phyloP scores from a whole-genome alignment of 345 rosid genomes.

The Raphanus raphanistrum region DNA sequence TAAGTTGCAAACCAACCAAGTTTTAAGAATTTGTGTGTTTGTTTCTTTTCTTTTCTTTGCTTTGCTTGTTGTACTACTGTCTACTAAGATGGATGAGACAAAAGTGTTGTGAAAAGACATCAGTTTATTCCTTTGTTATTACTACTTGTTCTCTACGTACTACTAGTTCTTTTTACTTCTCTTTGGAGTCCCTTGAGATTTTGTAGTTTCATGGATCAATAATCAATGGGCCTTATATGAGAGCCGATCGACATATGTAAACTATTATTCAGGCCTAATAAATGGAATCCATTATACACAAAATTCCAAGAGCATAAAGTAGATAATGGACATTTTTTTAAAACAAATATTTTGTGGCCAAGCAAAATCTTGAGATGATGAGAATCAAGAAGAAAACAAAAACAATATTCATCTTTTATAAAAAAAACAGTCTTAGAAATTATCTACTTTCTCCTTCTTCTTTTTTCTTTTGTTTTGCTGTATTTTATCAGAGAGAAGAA shows the following conservation, averaged over 20 bases:
- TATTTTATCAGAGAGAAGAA: background rate
- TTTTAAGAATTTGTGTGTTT: too few species aligned
- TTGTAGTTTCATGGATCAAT: slow-evolving; percentile 27
- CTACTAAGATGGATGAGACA: too few species aligned
- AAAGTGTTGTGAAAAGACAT: too few species aligned
- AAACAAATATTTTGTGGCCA: slow-evolving; percentile 32
- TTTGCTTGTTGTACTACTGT: too few species aligned
- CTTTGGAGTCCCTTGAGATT: slow-evolving; percentile 12
- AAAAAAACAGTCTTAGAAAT: background rate
- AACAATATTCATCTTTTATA: background rate
- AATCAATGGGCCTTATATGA: background rate
- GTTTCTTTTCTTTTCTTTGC: too few species aligned
- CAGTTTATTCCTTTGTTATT: too few species aligned
- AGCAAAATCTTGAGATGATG: slow-evolving; percentile 13
- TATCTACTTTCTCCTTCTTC: background rate
- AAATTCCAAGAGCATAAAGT: background rate
- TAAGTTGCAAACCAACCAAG: slow-evolving; percentile 41
- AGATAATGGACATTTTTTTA: slow-evolving; percentile 11
- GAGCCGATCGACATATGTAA: slow-evolving; percentile 23
- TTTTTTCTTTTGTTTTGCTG: background rate
- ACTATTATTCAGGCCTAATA: background rate
- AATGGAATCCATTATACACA: background rate
- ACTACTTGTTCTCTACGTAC: too few species aligned
- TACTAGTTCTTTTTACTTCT: background rate
- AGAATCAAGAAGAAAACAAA: slow-evolving; percentile 23